A percentile compares a stretch with the other conserved stretches of the same genome.
phyloP scores from a whole-genome alignment of 805 yeast species.

The Wickerhamiella hasegawae region DNA sequence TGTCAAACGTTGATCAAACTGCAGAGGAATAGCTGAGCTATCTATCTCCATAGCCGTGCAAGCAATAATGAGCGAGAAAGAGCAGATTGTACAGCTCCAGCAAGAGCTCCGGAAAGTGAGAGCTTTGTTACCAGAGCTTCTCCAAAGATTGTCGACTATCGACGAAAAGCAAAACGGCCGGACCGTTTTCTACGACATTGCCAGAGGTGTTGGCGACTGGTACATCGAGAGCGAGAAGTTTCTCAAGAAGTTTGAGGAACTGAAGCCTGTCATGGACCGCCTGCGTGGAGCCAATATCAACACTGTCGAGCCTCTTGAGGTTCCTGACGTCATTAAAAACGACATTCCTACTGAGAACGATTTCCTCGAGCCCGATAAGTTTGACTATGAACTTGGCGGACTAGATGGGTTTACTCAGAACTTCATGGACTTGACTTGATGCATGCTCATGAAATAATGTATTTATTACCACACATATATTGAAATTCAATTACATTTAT shows the following conservation, averaged over 20 bases:
- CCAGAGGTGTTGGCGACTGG: conserved; percentile 11
- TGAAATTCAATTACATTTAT: too few species aligned
- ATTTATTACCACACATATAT: too few species aligned
- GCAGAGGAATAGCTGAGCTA: too few species aligned
- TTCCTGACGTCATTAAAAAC: neutral
- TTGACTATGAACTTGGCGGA: neutral
- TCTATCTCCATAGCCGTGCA: too few species aligned
- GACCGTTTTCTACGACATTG: conserved; percentile 11
- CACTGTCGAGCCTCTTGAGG: neutral
- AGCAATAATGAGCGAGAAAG: too few species aligned
- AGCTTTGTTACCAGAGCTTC: conserved; percentile 11
- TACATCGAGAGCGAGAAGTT: conserved; percentile 4
- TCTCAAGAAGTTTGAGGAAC: neutral
- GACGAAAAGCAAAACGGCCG: conserved; percentile 9
- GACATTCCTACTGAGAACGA: neutral
- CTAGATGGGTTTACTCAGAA: neutral
- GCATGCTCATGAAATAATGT: too few species aligned
- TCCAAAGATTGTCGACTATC: conserved; percentile 10
- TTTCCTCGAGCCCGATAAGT: neutral
- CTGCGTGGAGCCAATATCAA: neutral
- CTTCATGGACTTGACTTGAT: neutral
- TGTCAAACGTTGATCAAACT: too few species aligned
- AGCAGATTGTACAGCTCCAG: conserved; percentile 9
- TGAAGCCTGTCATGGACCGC: neutral
- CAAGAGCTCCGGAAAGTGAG: conserved; percentile 10